Percentiles rank a stretch among this genome's conserved stretches.
phyloP scores from a whole-genome alignment of 1,284 basidiomycete species.

The Naganishia liquefaciens region DNA sequence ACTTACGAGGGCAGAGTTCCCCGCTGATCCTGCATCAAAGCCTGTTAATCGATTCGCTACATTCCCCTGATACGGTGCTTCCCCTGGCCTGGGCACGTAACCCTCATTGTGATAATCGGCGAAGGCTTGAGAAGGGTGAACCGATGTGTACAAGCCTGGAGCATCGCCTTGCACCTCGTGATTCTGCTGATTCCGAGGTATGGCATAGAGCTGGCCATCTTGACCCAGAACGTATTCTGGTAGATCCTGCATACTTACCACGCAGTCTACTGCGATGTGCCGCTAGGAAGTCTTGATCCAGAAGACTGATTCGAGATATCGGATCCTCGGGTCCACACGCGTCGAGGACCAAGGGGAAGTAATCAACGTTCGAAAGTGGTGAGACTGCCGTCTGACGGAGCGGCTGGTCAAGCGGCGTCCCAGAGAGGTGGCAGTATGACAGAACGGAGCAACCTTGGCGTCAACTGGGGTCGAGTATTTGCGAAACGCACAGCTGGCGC shows the following conservation, averaged over 20 bases:
- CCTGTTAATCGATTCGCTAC: constrained; percentile 12
- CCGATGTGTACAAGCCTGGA: neutral
- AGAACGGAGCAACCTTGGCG: no score
- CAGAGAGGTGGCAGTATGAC: no score
- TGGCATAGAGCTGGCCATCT: constrained; percentile 22
- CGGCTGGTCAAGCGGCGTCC: no score
- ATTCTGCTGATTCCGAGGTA: neutral
- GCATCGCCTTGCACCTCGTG: neutral
- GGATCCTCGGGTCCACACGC: neutral
- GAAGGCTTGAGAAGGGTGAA: neutral
- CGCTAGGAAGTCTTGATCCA: no score
- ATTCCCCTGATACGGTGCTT: neutral
- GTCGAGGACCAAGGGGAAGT: neutral
- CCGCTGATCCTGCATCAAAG: constrained; percentile 2
- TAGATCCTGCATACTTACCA: constrained; percentile 10
- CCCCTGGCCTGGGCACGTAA: neutral
- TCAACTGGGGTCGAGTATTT: no score
- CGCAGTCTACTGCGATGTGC: neutral
- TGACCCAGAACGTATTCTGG: constrained; percentile 12
- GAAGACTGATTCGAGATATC: no score
- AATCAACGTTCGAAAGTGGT: no score
- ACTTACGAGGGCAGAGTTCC: constrained; percentile 5
- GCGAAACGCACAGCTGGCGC: no score
- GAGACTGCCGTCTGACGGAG: no score
- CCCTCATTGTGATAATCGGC: neutral